Conservation (phyloP, 169 alveolate genomes). For the Besnoitia besnoiti region DNA sequence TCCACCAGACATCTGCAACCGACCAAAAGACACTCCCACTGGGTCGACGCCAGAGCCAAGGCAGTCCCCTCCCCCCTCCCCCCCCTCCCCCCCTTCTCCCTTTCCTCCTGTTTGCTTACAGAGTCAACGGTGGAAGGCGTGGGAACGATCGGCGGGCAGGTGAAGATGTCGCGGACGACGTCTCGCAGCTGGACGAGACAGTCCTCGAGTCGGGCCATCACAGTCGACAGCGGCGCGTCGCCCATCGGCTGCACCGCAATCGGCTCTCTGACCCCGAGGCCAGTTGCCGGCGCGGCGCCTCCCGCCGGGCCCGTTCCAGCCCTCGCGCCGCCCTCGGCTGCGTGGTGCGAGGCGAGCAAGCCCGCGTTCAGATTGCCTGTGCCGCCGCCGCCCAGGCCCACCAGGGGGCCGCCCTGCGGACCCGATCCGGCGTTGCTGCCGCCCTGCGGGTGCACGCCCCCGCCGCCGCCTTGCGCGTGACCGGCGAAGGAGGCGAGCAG, state of each 20-base stretch:
- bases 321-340: background rate
- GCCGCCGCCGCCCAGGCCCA: background rate
- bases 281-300: background rate
- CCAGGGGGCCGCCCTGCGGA: background rate
- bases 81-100: too few species aligned
- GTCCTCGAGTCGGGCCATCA: constrained; percentile 33
- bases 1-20: too few species aligned
- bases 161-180: constrained; percentile 47
- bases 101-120: too few species aligned
- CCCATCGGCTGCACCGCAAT: background rate
- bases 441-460: background rate
- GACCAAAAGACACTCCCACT: too few species aligned
- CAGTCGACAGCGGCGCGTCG: background rate
- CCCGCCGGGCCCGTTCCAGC: background rate
- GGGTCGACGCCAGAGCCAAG: too few species aligned
- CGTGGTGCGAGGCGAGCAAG: background rate
- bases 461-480: too few species aligned
- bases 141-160: constrained; percentile 49
- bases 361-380: background rate
- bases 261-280: constrained; percentile 3
- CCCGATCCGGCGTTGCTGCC: background rate
- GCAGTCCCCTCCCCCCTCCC: too few species aligned
- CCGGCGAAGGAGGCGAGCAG: background rate
- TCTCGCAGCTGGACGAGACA: constrained; percentile 31
- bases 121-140: constrained; percentile 17